Percentiles rank a stretch among this genome's conserved stretches.
Evolutionary conservation across 306 rosid species (phyloP).

Genomic region (Prunus armeniaca): DNA sequence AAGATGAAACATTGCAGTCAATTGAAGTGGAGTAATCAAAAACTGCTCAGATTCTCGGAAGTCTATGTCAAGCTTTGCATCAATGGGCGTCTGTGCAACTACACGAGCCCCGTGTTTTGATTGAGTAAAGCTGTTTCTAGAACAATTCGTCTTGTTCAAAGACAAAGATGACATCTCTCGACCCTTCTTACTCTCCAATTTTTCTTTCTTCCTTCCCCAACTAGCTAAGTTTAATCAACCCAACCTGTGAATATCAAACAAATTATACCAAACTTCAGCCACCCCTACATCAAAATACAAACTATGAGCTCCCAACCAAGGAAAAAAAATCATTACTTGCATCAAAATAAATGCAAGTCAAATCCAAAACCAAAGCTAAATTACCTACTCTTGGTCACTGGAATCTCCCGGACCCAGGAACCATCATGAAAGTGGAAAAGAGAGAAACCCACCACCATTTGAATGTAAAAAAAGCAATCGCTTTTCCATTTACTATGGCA

Average conservation of each 20-base stretch:
- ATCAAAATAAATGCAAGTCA: neutral
- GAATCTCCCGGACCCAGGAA: conserved; percentile 18
- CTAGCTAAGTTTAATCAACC: conserved; percentile 12
- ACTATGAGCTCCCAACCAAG: neutral
- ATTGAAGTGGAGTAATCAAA: conserved; percentile 32
- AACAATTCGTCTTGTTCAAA: conserved; percentile 28
- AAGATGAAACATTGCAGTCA: conserved; percentile 31
- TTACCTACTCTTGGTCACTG: conserved; percentile 11
- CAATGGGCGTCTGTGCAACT: conserved; percentile 34
- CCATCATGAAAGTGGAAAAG: conserved; percentile 11
- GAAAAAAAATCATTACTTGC: neutral
- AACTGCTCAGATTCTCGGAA: conserved; percentile 26
- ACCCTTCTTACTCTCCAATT: conserved; percentile 7
- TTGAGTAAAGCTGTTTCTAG: conserved; percentile 24
- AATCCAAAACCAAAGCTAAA: neutral
- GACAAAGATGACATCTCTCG: conserved; percentile 36
- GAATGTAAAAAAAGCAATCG: conserved; percentile 5
- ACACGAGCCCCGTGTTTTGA: conserved; percentile 32
- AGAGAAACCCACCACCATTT: conserved; percentile 7
- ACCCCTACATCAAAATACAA: neutral
- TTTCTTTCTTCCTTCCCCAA: neutral
- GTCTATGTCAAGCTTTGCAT: conserved; percentile 38
- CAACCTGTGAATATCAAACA: neutral
- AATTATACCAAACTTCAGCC: neutral
- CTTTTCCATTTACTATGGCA: neutral